Base-by-base conservation (phyloP, 1,284 basidiomycete species). In the Heterobasidion annosum region DNA sequence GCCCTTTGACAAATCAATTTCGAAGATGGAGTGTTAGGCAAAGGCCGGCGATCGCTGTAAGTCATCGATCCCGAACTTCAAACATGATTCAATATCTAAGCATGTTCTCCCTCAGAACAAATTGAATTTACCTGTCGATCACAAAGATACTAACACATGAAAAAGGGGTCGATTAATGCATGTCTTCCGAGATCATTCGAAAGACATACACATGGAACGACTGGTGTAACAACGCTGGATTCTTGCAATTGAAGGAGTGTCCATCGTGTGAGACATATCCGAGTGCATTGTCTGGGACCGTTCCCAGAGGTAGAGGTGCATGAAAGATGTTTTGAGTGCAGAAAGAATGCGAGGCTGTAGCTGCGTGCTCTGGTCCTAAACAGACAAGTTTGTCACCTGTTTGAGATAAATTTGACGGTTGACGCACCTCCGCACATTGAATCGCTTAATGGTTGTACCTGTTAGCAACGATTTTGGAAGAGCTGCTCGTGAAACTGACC, bases 191-290 rank as follows among this genome's bases (percentile, higher is more conserved):
- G 32, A 43, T n/a, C 15, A 16, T 51, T 25, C 25, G 25, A 25
- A 25, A 15, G 6, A 70, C 79, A 13, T 65, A 83, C 82, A 84
- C 75, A 58, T 84, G 82, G 62, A 79, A 83, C 0, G 79, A 70
- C 58, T 79, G 77, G 43, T 77, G 77, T 63, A 79, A 63, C 2
- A 75, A 69, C 0, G 70, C 69, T 0, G 83, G 83, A 63, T 83
- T 82, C 52, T 70, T 72, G 64, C 83, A 84, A 1, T 62, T 54
- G 59, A 81, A 85, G 4, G 71, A 62, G 59, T 81, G 78, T 0
- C 80, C 79, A 51, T 84, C 81, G 25, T 69, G 67, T 2, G 83
- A 85, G 46, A 81, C 59, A 59, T 85, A 77, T 1, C 81, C 77
- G 4, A 68, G 37, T 0, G 67, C 72, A 0, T 64, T 60, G 0